These are phyloP conservation scores for Plasmopara halstedii DNA, from an alignment of 352 stramenopile genomes.

Conservation along the genomic window DNA sequence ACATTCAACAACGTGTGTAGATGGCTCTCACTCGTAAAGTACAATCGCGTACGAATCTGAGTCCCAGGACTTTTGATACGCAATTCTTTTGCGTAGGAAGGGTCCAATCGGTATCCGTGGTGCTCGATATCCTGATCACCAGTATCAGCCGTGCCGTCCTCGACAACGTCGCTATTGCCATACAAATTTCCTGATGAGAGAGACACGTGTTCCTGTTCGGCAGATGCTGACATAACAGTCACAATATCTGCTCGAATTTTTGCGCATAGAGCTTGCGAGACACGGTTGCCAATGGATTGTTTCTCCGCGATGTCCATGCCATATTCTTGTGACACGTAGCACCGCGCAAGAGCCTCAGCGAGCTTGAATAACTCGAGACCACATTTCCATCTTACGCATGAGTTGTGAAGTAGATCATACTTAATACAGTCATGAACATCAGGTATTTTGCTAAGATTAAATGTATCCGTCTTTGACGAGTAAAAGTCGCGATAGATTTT, in stretches of 20 bases:
- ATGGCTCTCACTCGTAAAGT: constrained; percentile 99
- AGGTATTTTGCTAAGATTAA: constrained; percentile 94
- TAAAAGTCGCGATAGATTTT: constrained; percentile 95
- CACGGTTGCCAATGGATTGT: constrained; percentile 92
- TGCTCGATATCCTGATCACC: constrained; percentile 71
- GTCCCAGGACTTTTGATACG: constrained; percentile 91
- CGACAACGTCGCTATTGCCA: constrained; percentile 14
- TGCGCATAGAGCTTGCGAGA: constrained; percentile 94
- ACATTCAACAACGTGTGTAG: constrained; percentile 98
- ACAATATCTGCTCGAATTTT: constrained; percentile 96
- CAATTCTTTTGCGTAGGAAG: constrained; percentile 87
- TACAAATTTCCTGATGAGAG: constrained; percentile 18
- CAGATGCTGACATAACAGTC: constrained; percentile 62
- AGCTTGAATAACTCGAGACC: constrained; percentile 91
- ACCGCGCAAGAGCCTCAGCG: constrained; percentile 93
- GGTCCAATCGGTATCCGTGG: constrained; percentile 83
- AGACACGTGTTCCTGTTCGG: constrained; percentile 21
- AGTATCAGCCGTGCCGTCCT: constrained; percentile 17
- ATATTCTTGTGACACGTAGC: constrained; percentile 97
- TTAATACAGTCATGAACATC: constrained; percentile 98
- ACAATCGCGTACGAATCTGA: constrained; percentile 93
- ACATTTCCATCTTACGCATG: constrained; percentile 80
- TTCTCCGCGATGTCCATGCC: constrained; percentile 91
- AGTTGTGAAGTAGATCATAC: constrained; percentile 98
- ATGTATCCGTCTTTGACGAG: constrained; percentile 81